phyloP scores from a whole-genome alignment of 805 yeast genomes.

The Barnettozyma californica region DNA sequence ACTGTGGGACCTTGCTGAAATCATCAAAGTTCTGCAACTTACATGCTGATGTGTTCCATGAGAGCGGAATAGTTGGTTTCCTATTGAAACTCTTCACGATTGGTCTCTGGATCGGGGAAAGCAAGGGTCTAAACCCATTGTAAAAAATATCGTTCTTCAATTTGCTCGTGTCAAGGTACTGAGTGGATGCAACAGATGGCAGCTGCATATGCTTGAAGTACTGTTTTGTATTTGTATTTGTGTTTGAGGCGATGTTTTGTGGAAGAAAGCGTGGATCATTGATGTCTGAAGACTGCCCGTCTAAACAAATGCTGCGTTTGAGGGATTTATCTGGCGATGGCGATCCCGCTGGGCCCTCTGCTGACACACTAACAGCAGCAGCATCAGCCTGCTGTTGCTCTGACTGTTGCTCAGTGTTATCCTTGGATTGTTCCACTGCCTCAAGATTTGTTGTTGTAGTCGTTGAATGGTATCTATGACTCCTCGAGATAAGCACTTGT shows the following conservation, averaged over 20 bases:
- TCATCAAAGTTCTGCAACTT: constrained; percentile 23
- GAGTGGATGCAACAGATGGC: constrained; percentile 23
- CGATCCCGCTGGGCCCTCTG: not conserved
- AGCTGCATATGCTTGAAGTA: constrained; percentile 7
- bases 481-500: not conserved
- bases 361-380: not conserved
- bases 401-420: constrained; percentile 4
- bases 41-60: constrained; percentile 25
- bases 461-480: constrained; percentile 4
- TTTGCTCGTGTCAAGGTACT: constrained; percentile 17
- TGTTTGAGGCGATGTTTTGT: not conserved
- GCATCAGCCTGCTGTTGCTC: constrained; percentile 2
- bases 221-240: constrained; percentile 2
- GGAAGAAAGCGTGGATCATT: constrained; percentile 3
- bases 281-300: constrained; percentile 2
- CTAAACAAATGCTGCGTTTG: constrained; percentile 6
- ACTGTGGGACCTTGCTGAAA: constrained; percentile 22
- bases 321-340: constrained; percentile 1
- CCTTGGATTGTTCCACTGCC: constrained; percentile 5
- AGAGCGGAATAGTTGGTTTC: constrained; percentile 19
- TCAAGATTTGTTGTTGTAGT: constrained; percentile 6
- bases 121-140: constrained; percentile 23
- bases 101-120: constrained; percentile 22
- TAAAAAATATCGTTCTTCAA: constrained; percentile 21
- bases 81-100: constrained; percentile 10